Evolutionary conservation across 495 filamentous ascomycete species (phyloP), one percentile per base, ranked within the genome.

Genomic region (Talaromyces wortmannii): DNA sequence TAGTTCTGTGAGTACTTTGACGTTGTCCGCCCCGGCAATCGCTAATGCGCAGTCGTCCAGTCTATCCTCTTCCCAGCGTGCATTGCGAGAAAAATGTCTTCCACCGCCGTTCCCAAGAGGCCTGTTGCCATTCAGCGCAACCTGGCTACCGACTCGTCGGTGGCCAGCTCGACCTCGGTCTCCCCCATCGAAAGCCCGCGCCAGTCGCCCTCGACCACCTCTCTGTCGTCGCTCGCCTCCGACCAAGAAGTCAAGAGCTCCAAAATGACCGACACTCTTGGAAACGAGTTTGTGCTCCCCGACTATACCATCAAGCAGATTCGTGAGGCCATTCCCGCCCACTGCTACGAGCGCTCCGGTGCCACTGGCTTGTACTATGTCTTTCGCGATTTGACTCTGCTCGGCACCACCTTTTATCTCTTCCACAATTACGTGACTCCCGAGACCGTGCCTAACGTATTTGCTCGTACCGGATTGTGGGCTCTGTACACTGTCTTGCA

Each of bases 151-250:
- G 71, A 79, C 44, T 85, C 85, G 31, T 86, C 87, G 3, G 71
- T 78, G 4, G 75, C 82, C 42, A 87, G 77, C 65, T 84, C 83
- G 4, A 79, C 81, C 45, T 73, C 82, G 36, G 79, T 75, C 40
- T 90, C 89, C 10, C 87, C 87, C 6, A 65, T 78, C 44, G 81
- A 85, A 61, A 87, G 84, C 52, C 90, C 91, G 51, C 77, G 79
- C 33, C 83, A 82, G 40, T 95, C 90, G 10, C 82, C 89, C 16
- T 96, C 92, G 7, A 87, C 88, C 17, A 95, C 94, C 5, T 96
- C 92, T 3, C 80, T 96, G 50, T 96, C 92, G 31, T 97, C 92
- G 45, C 77, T 96, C 73, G 83, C 82, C 46, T 94, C 90, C 12
- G 74, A 74, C 3, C 40, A 46, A 13, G 72, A 75, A 56, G 61